phyloP scores from a whole-genome alignment of 495 filamentous ascomycete genomes.

The Penicillium coffeae region DNA sequence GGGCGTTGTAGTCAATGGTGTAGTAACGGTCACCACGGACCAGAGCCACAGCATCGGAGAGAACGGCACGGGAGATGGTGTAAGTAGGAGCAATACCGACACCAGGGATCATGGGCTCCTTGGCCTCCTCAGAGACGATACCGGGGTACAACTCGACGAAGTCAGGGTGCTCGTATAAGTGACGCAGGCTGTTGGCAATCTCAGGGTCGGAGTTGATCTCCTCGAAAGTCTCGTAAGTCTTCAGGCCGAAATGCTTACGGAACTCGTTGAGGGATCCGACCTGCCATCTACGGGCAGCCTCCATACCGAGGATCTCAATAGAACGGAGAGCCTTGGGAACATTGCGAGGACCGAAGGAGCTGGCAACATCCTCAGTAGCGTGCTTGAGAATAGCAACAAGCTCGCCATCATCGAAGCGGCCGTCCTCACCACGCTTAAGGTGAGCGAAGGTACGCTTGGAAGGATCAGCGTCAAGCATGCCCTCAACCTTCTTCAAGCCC shows the following conservation, averaged over 20 bases:
- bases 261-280: constrained; percentile 61
- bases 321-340: constrained; percentile 55
- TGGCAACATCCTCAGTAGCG: constrained; percentile 58
- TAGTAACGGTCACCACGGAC: constrained; percentile 53
- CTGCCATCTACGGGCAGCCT: constrained; percentile 58
- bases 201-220: constrained; percentile 59
- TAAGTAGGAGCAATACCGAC: constrained; percentile 56
- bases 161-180: constrained; percentile 59
- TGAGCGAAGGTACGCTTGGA: constrained; percentile 55
- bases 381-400: constrained; percentile 57
- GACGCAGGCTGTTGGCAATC: constrained; percentile 48
- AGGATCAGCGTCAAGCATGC: constrained; percentile 47
- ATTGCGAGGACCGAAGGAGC: constrained; percentile 56
- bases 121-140: constrained; percentile 53
- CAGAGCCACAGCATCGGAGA: constrained; percentile 52
- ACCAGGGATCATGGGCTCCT: constrained; percentile 50
- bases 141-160: constrained; percentile 63
- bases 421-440: constrained; percentile 51
- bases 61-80: constrained; percentile 52
- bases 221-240: constrained; percentile 57
- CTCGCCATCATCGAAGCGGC: constrained; percentile 58
- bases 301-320: constrained; percentile 59
- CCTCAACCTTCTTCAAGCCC: constrained; percentile 50
- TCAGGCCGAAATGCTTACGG: constrained; percentile 56
- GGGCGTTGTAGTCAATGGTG: constrained; percentile 65